phyloP scores from a whole-genome alignment of 2,329 filamentous ascomycete species.

The Pleoardoris graminearum region DNA sequence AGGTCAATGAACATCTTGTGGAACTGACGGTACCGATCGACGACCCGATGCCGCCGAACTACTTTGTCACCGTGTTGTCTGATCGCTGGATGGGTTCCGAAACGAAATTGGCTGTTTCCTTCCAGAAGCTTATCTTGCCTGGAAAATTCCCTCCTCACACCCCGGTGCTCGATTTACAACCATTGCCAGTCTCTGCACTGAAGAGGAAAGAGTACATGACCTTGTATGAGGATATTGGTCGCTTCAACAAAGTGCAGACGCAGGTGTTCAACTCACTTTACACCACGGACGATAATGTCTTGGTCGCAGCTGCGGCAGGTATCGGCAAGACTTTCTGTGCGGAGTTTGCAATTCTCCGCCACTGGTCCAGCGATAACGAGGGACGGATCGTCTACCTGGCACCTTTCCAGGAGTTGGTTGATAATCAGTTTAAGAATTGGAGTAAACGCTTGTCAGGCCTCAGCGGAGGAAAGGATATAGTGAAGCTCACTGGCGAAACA shows the following conservation, averaged over 20 bases:
- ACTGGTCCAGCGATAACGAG: slow-evolving; percentile 74
- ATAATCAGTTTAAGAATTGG: slow-evolving; percentile 83
- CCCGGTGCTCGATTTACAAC: slow-evolving; percentile 86
- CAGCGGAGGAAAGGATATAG: slow-evolving; percentile 82
- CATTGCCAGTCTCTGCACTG: slow-evolving; percentile 82
- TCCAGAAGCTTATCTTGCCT: slow-evolving; percentile 90
- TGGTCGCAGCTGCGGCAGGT: slow-evolving; percentile 88
- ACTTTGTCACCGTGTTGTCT: slow-evolving; percentile 93
- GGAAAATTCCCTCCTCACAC: slow-evolving; percentile 96
- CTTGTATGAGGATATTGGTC: slow-evolving; percentile 80
- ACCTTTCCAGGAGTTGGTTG: slow-evolving; percentile 90
- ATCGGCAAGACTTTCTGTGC: slow-evolving; percentile 97
- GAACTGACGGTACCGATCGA: slow-evolving; percentile 97
- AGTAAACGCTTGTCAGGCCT: slow-evolving; percentile 72
- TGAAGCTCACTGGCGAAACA: slow-evolving; percentile 92
- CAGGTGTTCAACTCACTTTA: slow-evolving; percentile 95
- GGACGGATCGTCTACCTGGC: slow-evolving; percentile 91
- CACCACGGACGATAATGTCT: slow-evolving; percentile 88
- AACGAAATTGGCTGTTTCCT: slow-evolving; percentile 88
- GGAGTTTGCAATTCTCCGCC: slow-evolving; percentile 86
- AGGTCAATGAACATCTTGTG: slow-evolving; percentile 90
- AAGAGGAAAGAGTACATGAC: slow-evolving; percentile 82
- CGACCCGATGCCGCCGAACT: slow-evolving; percentile 97
- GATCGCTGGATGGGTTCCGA: slow-evolving; percentile 99
- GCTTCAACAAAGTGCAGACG: slow-evolving; percentile 97